Conservation (phyloP, 257 asterid genomes). For the Echites panduratus region DNA sequence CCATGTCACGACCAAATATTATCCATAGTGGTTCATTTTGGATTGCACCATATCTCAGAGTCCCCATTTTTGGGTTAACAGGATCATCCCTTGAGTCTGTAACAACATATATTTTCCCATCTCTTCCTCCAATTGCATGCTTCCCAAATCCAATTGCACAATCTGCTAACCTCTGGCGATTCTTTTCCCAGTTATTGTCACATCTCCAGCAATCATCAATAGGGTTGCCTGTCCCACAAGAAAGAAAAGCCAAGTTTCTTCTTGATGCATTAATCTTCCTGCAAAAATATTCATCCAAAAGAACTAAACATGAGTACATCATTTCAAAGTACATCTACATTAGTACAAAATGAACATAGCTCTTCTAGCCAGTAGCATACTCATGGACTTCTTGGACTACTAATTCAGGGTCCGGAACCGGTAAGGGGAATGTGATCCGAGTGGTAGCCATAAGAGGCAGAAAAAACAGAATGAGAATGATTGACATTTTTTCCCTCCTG, state of each 20-base stretch:
- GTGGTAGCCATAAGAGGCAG: slow-evolving; percentile 26
- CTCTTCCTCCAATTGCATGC: slow-evolving; percentile 71
- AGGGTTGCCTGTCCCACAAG: slow-evolving; percentile 83
- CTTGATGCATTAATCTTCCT: slow-evolving; percentile 70
- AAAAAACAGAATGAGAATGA: slow-evolving; percentile 23
- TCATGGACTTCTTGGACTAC: slow-evolving; percentile 64
- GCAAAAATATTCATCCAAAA: slow-evolving; percentile 7
- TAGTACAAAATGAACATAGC: background rate
- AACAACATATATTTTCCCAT: slow-evolving; percentile 63
- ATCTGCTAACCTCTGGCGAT: slow-evolving; percentile 63
- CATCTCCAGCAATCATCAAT: slow-evolving; percentile 98
- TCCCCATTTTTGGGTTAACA: slow-evolving; percentile 69
- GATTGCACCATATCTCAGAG: slow-evolving; percentile 63
- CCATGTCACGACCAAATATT: slow-evolving; percentile 63
- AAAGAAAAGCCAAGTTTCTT: slow-evolving; percentile 56
- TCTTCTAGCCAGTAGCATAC: slow-evolving; percentile 27
- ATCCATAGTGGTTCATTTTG: slow-evolving; percentile 83
- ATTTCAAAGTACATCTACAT: background rate
- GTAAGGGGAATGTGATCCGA: slow-evolving; percentile 37
- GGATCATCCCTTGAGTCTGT: slow-evolving; percentile 64
- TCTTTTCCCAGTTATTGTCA: slow-evolving; percentile 66
- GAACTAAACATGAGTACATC: background rate
- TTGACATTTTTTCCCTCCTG: slow-evolving; percentile 21
- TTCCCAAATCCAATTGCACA: slow-evolving; percentile 92
- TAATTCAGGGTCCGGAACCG: slow-evolving; percentile 62